A percentile compares a stretch with the other conserved stretches of the same genome.
These are phyloP conservation scores for Chaetomidium leptoderma DNA, from an alignment of 495 filamentous ascomycete genomes.

Conservation along the genomic window DNA sequence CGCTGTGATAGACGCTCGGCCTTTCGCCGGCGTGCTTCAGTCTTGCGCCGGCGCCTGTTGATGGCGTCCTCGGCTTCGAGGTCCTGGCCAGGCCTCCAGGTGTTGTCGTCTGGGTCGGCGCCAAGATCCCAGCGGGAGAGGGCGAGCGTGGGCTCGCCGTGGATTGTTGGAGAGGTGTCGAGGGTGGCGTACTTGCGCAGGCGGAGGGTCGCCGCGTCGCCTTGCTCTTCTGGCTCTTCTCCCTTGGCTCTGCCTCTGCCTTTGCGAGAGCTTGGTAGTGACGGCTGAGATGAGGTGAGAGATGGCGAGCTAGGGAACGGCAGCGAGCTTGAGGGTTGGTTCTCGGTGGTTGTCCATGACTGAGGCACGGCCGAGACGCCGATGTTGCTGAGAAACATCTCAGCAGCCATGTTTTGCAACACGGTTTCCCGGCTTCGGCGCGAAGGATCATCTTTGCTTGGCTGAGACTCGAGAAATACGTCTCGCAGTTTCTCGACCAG, in stretches of 20 bases:
- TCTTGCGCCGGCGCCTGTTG: constrained; percentile 14
- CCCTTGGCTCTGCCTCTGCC: background rate
- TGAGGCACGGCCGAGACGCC: constrained; percentile 19
- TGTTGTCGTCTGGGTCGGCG: constrained; percentile 18
- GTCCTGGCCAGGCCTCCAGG: constrained; percentile 20
- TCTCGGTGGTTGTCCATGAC: background rate
- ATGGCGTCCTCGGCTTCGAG: constrained; percentile 17
- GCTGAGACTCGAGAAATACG: constrained; percentile 9
- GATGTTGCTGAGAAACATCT: constrained; percentile 25
- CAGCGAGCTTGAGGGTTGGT: constrained; percentile 10
- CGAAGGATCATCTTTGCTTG: background rate
- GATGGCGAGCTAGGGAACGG: constrained; percentile 23
- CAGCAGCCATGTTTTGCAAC: constrained; percentile 22
- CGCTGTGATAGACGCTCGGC: constrained; percentile 21
- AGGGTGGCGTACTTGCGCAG: constrained; percentile 27
- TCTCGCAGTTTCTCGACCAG: constrained; percentile 9
- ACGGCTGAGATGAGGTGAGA: constrained; percentile 9
- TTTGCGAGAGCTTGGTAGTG: constrained; percentile 3
- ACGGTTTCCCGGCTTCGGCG: constrained; percentile 8
- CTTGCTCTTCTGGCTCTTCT: background rate
- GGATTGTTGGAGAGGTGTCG: background rate
- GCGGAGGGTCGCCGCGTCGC: constrained; percentile 18
- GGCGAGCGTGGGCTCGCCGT: constrained; percentile 16
- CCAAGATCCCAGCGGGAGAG: constrained; percentile 23
- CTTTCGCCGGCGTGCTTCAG: constrained; percentile 17